Evolutionary conservation across 108 stramenopile species (phyloP).

Genomic region (Stephanodiscus minutulus): DNA sequence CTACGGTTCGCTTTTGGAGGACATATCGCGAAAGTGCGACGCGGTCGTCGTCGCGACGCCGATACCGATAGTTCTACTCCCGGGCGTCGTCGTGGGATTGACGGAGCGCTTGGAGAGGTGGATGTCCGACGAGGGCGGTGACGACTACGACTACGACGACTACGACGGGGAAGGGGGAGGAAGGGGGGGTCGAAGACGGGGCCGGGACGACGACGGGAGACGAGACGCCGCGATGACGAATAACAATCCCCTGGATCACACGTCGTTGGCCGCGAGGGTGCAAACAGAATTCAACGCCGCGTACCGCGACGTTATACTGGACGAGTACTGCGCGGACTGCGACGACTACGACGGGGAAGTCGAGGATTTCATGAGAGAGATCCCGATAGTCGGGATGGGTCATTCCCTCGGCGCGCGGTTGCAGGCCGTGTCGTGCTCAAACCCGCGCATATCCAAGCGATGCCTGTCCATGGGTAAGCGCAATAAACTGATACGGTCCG

Average conservation of each 20-base stretch:
- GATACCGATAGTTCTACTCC: conserved; percentile 68
- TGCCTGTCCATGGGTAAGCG: conserved; percentile 46
- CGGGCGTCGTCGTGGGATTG: conserved; percentile 30
- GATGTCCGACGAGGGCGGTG: conserved; percentile 32
- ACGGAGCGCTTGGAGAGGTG: conserved; percentile 31
- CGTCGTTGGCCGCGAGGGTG: conserved; percentile 50
- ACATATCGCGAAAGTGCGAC: conserved; percentile 59
- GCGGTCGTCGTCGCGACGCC: conserved; percentile 72
- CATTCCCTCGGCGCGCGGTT: conserved; percentile 80
- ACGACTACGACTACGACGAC: conserved; percentile 1
- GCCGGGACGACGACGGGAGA: not conserved
- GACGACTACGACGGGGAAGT: conserved; percentile 35
- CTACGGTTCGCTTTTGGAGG: conserved; percentile 70
- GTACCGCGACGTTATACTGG: conserved; percentile 66
- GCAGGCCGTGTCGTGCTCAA: conserved; percentile 58
- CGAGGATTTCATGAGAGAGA: conserved; percentile 39
- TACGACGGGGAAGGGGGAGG: not conserved
- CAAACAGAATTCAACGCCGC: conserved; percentile 63
- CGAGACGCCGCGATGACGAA: conserved; percentile 29
- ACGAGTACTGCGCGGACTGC: conserved; percentile 69
- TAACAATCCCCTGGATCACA: conserved; percentile 77
- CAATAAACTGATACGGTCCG: conserved; percentile 42
- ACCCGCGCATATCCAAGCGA: conserved; percentile 26
- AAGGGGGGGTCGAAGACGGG: not conserved
- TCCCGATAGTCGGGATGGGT: conserved; percentile 75